Conservation (phyloP, 116 monocot genomes). For the Zostera marina region DNA sequence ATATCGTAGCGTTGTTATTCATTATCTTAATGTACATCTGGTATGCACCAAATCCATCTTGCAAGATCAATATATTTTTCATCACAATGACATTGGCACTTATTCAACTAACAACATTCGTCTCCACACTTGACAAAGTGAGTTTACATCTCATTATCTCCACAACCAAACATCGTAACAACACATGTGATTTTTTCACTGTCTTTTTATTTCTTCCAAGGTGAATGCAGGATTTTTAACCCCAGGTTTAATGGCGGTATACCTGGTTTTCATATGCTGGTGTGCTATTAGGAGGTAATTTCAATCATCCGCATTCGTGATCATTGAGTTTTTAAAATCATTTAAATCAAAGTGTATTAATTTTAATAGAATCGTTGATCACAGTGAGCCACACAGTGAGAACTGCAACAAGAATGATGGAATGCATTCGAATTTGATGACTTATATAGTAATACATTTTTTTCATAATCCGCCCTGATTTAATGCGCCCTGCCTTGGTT, state of each 20-base stretch:
- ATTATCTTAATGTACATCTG: constrained; percentile 71
- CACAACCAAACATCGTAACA: no score
- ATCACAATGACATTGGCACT: constrained; percentile 62
- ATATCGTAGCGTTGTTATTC: constrained; percentile 39
- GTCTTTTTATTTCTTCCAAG: constrained; percentile 9
- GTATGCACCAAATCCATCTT: constrained; percentile 59
- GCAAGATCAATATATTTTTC: constrained; percentile 72
- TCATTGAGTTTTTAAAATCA: background rate
- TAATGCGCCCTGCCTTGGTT: background rate
- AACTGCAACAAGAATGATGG: constrained; percentile 36
- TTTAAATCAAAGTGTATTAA: no score
- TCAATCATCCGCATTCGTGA: background rate
- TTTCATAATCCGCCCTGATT: background rate
- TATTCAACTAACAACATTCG: constrained; percentile 48
- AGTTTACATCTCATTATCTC: background rate
- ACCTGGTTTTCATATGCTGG: constrained; percentile 86
- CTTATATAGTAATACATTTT: constrained; percentile 34
- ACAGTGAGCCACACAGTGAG: constrained; percentile 75
- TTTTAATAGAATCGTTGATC: background rate
- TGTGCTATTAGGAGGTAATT: constrained; percentile 63
- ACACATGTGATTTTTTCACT: no score
- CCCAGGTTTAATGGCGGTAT: constrained; percentile 78
- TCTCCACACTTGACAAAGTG: constrained; percentile 56
- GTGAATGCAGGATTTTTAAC: constrained; percentile 63
- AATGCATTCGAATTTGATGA: constrained; percentile 52